Percentiles rank a stretch among this genome's conserved stretches.
These are phyloP conservation scores for Fusarium bulbicola DNA, from an alignment of 2,329 filamentous ascomycete genomes.

Conservation along the genomic window DNA sequence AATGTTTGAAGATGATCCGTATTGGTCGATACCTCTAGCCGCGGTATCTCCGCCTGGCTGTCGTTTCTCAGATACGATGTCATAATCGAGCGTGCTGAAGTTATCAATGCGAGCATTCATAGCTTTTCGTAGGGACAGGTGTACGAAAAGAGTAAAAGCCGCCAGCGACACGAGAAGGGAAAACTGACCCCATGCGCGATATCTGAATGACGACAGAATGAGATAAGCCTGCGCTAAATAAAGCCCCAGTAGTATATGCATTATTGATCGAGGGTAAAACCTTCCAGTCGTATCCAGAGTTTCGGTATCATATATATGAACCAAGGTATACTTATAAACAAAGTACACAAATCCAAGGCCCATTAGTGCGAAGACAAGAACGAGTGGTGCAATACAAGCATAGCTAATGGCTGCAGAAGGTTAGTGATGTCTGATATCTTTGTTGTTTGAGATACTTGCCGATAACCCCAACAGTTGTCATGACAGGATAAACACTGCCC, in stretches of 20 bases:
- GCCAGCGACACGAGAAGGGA: not conserved
- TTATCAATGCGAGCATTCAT: not conserved
- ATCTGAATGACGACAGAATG: rapidly evolving
- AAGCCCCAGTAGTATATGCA: not conserved
- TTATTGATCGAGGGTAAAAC: not conserved
- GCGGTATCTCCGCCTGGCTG: no score
- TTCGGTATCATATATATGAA: not conserved
- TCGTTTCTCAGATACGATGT: no score
- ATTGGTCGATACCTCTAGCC: rapidly evolving
- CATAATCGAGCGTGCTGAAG: not conserved
- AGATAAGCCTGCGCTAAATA: not conserved
- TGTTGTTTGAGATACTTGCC: not conserved
- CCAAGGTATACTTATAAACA: not conserved
- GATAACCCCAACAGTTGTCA: not conserved
- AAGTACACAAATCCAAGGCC: not conserved
- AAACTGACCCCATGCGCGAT: not conserved
- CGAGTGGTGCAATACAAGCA: not conserved
- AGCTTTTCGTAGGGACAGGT: not conserved
- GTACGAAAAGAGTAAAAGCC: rapidly evolving
- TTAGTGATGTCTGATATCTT: not conserved
- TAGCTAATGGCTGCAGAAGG: not conserved
- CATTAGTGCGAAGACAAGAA: not conserved
- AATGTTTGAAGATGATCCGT: not conserved
- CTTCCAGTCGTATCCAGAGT: not conserved
- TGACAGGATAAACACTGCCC: not conserved